phyloP scores from a whole-genome alignment of 805 yeast species.

The Scheffersomyces stipitis region DNA sequence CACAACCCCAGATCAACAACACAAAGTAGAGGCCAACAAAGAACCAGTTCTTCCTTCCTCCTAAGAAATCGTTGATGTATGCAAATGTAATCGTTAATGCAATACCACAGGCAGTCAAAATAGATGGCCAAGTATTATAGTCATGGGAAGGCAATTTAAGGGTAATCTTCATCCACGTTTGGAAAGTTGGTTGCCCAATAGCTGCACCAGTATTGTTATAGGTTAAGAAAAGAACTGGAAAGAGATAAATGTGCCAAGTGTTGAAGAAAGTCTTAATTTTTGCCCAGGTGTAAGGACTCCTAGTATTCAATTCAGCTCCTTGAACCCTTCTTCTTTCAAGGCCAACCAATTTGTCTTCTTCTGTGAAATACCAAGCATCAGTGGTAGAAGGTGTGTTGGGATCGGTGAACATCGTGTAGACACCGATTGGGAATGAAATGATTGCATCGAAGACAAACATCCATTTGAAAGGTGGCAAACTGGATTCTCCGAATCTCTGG shows the following conservation, averaged over 20 bases:
- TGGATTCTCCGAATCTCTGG: slow-evolving; percentile 13
- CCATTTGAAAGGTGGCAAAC: slow-evolving; percentile 41
- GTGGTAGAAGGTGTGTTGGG: slow-evolving; percentile 49
- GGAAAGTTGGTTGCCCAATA: slow-evolving; percentile 34
- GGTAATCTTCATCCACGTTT: slow-evolving; percentile 35
- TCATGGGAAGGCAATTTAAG: slow-evolving; percentile 24
- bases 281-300: slow-evolving; percentile 39
- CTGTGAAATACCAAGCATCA: slow-evolving; percentile 41
- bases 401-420: slow-evolving; percentile 43
- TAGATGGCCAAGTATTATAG: slow-evolving; percentile 36
- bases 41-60: slow-evolving; percentile 34
- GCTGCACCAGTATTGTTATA: slow-evolving; percentile 37
- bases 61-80: slow-evolving; percentile 29
- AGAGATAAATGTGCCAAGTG: slow-evolving; percentile 50
- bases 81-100: slow-evolving; percentile 22
- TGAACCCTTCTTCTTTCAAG: slow-evolving; percentile 39
- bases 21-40: slow-evolving; percentile 40
- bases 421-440: slow-evolving; percentile 34
- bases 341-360: slow-evolving; percentile 45
- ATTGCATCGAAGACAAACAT: slow-evolving; percentile 48
- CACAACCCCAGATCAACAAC: slow-evolving; percentile 40
- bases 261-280: slow-evolving; percentile 42
- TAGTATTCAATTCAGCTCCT: slow-evolving; percentile 41
- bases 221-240: slow-evolving; percentile 39
- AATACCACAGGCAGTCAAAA: slow-evolving; percentile 26